Evolutionary conservation across 805 yeast species (phyloP).

Genomic region (Hagleromyces aurorensis): DNA sequence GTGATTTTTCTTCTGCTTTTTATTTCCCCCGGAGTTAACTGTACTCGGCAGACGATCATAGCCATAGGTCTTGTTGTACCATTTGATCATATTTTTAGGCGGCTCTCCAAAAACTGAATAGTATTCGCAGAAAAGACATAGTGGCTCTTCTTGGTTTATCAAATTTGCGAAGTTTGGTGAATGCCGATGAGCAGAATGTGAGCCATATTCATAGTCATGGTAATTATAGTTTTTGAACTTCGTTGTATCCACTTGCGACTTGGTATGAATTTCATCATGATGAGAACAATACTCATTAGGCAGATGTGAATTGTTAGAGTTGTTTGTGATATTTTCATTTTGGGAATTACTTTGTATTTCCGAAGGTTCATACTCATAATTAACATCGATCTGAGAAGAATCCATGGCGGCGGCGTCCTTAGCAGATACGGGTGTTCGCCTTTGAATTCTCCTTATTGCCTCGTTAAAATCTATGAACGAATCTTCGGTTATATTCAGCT

Average conservation of each 20-base stretch:
- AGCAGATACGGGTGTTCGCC: too few relatives aligned
- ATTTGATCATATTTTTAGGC: slow-evolving; percentile 43
- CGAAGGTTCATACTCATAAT: slow-evolving; percentile 1
- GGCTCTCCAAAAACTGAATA: slow-evolving; percentile 43
- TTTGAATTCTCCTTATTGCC: slow-evolving; percentile 9
- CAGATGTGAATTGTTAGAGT: too few relatives aligned
- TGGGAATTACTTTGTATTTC: neutral
- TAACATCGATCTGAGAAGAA: slow-evolving; percentile 1
- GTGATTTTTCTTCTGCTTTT: too few relatives aligned
- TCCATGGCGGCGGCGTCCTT: too few relatives aligned
- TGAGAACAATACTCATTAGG: slow-evolving; percentile 8
- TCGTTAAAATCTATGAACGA: slow-evolving; percentile 9
- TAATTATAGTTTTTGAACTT: slow-evolving; percentile 8
- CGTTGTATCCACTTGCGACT: neutral
- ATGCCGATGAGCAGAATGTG: slow-evolving; percentile 3
- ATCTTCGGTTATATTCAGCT: slow-evolving; percentile 19
- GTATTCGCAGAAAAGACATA: slow-evolving; percentile 47
- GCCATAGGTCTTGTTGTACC: slow-evolving; percentile 35
- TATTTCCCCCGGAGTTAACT: too few relatives aligned
- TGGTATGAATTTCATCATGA: slow-evolving; percentile 3
- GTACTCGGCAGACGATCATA: slow-evolving; percentile 16
- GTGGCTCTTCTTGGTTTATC: slow-evolving; percentile 16
- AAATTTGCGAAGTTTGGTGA: slow-evolving; percentile 23
- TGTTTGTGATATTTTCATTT: neutral
- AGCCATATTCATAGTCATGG: slow-evolving; percentile 16